phyloP scores from a whole-genome alignment of 2,329 filamentous ascomycete genomes.

The Lecanosticta acicola region DNA sequence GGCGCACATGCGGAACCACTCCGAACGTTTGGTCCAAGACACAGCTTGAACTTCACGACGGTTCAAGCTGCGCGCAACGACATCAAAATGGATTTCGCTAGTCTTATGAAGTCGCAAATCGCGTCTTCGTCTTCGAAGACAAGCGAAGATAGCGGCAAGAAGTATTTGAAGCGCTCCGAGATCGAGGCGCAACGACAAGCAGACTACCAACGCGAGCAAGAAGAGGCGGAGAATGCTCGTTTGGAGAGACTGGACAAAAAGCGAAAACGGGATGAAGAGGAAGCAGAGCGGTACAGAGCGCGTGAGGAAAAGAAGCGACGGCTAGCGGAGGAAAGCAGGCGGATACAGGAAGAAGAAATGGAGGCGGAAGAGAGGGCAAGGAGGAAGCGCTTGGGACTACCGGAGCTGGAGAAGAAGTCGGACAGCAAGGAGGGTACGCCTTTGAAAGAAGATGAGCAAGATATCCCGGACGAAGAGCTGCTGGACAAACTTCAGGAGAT shows the following conservation, averaged over 20 bases:
- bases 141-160: slow-evolving; percentile 49
- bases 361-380: slow-evolving; percentile 66
- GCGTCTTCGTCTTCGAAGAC: slow-evolving; percentile 60
- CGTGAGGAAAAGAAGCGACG: slow-evolving; percentile 77
- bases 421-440: slow-evolving; percentile 33
- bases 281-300: slow-evolving; percentile 59
- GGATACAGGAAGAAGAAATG: slow-evolving; percentile 65
- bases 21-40: too few relatives aligned
- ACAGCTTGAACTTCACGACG: too few relatives aligned
- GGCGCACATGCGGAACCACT: too few relatives aligned
- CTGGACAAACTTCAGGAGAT: slow-evolving; percentile 61
- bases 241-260: slow-evolving; percentile 67
- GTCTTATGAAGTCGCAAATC: slow-evolving; percentile 89
- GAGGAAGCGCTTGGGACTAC: slow-evolving; percentile 72
- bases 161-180: slow-evolving; percentile 81
- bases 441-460: slow-evolving; percentile 43
- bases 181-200: slow-evolving; percentile 75
- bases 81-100: slow-evolving; percentile 99
- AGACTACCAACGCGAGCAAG: slow-evolving; percentile 77
- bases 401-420: slow-evolving; percentile 57
- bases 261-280: slow-evolving; percentile 84
- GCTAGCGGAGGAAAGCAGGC: slow-evolving; percentile 73
- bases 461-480: slow-evolving; percentile 68
- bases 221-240: slow-evolving; percentile 64
- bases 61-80: too few relatives aligned